These are phyloP conservation scores for Cubamyces lactineus DNA, from an alignment of 768 basidiomycete species.

Conservation along the genomic window DNA sequence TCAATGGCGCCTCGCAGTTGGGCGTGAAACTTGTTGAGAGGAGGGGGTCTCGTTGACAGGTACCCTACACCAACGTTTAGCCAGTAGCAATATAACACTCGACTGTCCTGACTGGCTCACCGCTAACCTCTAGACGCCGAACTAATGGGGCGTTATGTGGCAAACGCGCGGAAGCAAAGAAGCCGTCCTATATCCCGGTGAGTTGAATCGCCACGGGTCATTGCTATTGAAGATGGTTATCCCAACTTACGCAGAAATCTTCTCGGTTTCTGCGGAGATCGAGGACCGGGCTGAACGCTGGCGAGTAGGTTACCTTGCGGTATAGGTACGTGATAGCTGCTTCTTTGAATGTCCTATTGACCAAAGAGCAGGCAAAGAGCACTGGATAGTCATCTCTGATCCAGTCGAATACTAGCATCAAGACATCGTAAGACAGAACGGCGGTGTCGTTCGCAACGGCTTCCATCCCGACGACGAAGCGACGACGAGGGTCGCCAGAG, in stretches of 20 bases:
- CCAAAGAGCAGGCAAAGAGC: slow-evolving; percentile 47
- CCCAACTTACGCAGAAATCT: slow-evolving; percentile 34
- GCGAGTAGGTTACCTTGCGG: slow-evolving; percentile 45
- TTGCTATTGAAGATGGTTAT: too few relatives aligned
- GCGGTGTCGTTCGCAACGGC: background rate
- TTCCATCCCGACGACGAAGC: too few relatives aligned
- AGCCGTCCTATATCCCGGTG: background rate
- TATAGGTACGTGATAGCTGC: slow-evolving; percentile 53
- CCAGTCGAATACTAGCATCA: slow-evolving; percentile 35
- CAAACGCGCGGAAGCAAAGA: slow-evolving; percentile 15
- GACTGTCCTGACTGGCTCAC: background rate
- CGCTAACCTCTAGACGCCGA: slow-evolving; percentile 12
- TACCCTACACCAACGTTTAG: slow-evolving; percentile 38
- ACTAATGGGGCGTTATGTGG: slow-evolving; percentile 22
- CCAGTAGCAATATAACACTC: background rate
- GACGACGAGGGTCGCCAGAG: too few relatives aligned
- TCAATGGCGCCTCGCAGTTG: slow-evolving; percentile 27
- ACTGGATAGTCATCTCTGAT: slow-evolving; percentile 40
- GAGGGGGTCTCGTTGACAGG: slow-evolving; percentile 17
- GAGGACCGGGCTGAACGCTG: slow-evolving; percentile 37
- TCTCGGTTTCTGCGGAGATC: slow-evolving; percentile 40
- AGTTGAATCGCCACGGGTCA: too few relatives aligned
- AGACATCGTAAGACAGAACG: slow-evolving; percentile 22
- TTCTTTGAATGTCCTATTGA: slow-evolving; percentile 48
- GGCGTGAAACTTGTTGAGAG: slow-evolving; percentile 18